phyloP scores from a whole-genome alignment of 176 grass and related monocot species.

The Cenchrus americanus region DNA sequence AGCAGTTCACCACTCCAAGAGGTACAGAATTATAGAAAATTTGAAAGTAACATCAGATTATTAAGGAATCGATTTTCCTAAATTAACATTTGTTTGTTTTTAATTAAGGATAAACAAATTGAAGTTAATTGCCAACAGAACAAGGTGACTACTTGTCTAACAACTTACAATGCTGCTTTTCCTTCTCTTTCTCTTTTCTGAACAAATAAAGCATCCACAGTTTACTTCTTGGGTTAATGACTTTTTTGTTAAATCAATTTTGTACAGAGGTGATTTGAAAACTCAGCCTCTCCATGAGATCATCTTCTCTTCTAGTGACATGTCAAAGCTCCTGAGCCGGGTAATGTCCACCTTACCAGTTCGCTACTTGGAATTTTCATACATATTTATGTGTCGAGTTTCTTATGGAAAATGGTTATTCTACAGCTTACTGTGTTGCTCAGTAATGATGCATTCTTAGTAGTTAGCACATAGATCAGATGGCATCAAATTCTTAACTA shows the following conservation, averaged over 20 bases:
- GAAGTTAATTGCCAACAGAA: too few relatives aligned
- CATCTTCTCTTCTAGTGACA: conserved; percentile 83
- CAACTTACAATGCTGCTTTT: conserved; percentile 6
- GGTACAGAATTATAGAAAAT: too few relatives aligned
- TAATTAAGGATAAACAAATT: too few relatives aligned
- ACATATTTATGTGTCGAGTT: neutral
- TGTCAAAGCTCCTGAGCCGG: conserved; percentile 71
- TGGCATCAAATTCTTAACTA: too few relatives aligned
- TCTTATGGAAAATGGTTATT: conserved; percentile 30
- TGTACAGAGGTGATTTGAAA: conserved; percentile 47
- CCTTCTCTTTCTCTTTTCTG: neutral
- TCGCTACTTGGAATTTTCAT: neutral
- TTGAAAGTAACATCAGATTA: too few relatives aligned
- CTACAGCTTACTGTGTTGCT: conserved; percentile 72
- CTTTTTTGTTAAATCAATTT: conserved; percentile 18
- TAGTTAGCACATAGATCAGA: too few relatives aligned
- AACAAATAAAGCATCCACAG: too few relatives aligned
- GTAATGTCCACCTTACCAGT: conserved; percentile 29
- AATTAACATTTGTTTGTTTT: too few relatives aligned
- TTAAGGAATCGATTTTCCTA: too few relatives aligned
- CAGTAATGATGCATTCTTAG: neutral
- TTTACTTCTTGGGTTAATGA: neutral
- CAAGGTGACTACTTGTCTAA: too few relatives aligned
- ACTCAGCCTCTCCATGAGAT: conserved; percentile 70
- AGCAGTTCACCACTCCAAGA: too few relatives aligned